Percentiles rank a stretch among this genome's conserved stretches.
phyloP scores from a whole-genome alignment of 1,284 basidiomycete species.

The Caloboletus firmus region DNA sequence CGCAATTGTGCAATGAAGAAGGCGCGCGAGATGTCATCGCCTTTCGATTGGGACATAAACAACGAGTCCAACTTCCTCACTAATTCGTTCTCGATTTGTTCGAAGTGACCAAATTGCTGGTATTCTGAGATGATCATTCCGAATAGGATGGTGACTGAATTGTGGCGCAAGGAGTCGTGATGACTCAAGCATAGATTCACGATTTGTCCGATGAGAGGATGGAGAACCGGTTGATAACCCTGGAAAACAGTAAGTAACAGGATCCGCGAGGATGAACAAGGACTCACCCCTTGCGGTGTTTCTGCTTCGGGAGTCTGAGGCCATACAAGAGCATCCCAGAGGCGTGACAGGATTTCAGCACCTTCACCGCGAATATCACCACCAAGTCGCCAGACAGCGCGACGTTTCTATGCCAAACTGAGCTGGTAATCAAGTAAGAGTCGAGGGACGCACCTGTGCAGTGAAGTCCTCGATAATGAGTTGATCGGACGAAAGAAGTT shows the following conservation, averaged over 20 bases:
- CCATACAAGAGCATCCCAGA: slow-evolving; percentile 90
- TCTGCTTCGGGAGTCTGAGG: slow-evolving; percentile 59
- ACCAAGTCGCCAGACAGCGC: slow-evolving; percentile 93
- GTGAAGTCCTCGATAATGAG: slow-evolving; percentile 93
- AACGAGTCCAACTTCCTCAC: slow-evolving; percentile 91
- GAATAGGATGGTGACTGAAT: slow-evolving; percentile 90
- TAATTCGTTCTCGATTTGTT: slow-evolving; percentile 90
- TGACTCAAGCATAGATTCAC: slow-evolving; percentile 93
- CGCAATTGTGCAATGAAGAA: slow-evolving; percentile 95
- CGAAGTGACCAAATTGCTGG: slow-evolving; percentile 77
- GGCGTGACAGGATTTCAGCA: slow-evolving; percentile 74
- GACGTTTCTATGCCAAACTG: slow-evolving; percentile 66
- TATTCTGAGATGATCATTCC: slow-evolving; percentile 96
- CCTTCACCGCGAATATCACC: slow-evolving; percentile 95
- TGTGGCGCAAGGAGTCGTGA: slow-evolving; percentile 88
- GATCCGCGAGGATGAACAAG: neutral
- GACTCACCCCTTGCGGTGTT: slow-evolving; percentile 60
- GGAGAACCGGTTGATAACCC: slow-evolving; percentile 84
- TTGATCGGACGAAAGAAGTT: slow-evolving; percentile 85
- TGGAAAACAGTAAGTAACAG: slow-evolving; percentile 32
- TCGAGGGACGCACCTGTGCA: slow-evolving; percentile 64
- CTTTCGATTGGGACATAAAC: slow-evolving; percentile 88
- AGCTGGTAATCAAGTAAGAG: slow-evolving; percentile 8
- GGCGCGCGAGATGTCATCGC: slow-evolving; percentile 86
- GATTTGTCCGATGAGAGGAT: slow-evolving; percentile 86